These are phyloP conservation scores for Geotrichum armillariae DNA, from an alignment of 1,139 yeast species.

Conservation along the genomic window DNA sequence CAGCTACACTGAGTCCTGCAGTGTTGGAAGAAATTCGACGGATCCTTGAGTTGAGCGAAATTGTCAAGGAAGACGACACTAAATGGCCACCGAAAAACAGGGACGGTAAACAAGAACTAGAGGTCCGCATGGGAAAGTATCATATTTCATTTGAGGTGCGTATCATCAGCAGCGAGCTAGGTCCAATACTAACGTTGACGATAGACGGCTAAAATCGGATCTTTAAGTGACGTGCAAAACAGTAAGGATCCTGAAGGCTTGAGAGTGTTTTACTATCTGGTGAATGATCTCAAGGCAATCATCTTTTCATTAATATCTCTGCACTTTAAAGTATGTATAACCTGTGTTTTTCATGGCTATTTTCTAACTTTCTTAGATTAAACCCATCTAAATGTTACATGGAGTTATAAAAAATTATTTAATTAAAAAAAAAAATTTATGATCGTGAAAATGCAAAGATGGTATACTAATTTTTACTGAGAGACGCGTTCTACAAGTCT, in stretches of 20 bases:
- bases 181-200: not conserved
- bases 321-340: conserved; percentile 43
- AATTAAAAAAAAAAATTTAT: too few species aligned
- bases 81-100: conserved; percentile 46
- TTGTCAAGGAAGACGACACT: conserved; percentile 44
- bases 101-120: conserved; percentile 49
- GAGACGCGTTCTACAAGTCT: conserved; percentile 76
- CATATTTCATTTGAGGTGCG: conserved; percentile 41
- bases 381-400: not conserved
- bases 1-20: conserved; percentile 40
- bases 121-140: conserved; percentile 42
- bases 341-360: too few species aligned
- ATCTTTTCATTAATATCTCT: conserved; percentile 46
- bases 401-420: too few species aligned
- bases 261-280: conserved; percentile 46
- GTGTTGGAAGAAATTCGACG: conserved; percentile 41
- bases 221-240: conserved; percentile 43
- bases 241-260: conserved; percentile 47
- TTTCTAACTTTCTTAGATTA: not conserved
- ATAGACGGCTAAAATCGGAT: conserved; percentile 44
- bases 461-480: not conserved
- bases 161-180: not conserved
- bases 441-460: not conserved
- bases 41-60: conserved; percentile 44
- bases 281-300: conserved; percentile 47